Conservation (phyloP, 2,329 filamentous ascomycete species). For the Hypomyces rosellus region DNA sequence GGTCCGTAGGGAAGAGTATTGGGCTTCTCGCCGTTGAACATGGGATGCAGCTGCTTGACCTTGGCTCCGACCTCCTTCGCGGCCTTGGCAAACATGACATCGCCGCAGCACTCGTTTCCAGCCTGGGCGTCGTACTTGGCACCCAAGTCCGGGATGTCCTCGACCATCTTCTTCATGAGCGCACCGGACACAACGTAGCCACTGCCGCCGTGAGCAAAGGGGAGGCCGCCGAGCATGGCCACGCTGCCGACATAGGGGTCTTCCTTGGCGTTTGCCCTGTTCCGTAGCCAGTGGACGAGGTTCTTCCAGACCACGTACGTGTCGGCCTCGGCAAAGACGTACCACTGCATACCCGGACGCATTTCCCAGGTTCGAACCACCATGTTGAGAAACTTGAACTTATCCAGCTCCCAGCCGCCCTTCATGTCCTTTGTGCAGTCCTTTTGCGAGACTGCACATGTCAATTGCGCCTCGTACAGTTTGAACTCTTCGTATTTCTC, state of each 20-base stretch:
- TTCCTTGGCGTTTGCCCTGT: slow-evolving; percentile 34
- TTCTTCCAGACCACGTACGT: slow-evolving; percentile 53
- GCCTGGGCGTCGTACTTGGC: slow-evolving; percentile 41
- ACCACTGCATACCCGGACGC: slow-evolving; percentile 50
- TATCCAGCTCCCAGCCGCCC: slow-evolving; percentile 49
- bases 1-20: slow-evolving; percentile 42
- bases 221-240: slow-evolving; percentile 37
- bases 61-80: slow-evolving; percentile 38
- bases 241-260: slow-evolving; percentile 47
- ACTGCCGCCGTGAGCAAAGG: slow-evolving; percentile 52
- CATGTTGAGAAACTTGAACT: slow-evolving; percentile 57
- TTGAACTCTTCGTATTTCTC: slow-evolving; percentile 38
- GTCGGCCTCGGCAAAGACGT: slow-evolving; percentile 54
- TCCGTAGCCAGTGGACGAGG: slow-evolving; percentile 43
- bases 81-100: slow-evolving; percentile 44
- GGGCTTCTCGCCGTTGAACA: slow-evolving; percentile 52
- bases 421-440: slow-evolving; percentile 31
- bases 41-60: slow-evolving; percentile 41
- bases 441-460: slow-evolving; percentile 41
- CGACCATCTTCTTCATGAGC: slow-evolving; percentile 43
- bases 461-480: slow-evolving; percentile 38
- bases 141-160: slow-evolving; percentile 36
- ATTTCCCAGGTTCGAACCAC: slow-evolving; percentile 48
- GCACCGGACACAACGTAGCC: slow-evolving; percentile 50
- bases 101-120: slow-evolving; percentile 43